Evolutionary conservation across 257 asterid genomes (phyloP), one percentile per base, ranked within the genome.

Genomic region (Lycium ferocissimum): DNA sequence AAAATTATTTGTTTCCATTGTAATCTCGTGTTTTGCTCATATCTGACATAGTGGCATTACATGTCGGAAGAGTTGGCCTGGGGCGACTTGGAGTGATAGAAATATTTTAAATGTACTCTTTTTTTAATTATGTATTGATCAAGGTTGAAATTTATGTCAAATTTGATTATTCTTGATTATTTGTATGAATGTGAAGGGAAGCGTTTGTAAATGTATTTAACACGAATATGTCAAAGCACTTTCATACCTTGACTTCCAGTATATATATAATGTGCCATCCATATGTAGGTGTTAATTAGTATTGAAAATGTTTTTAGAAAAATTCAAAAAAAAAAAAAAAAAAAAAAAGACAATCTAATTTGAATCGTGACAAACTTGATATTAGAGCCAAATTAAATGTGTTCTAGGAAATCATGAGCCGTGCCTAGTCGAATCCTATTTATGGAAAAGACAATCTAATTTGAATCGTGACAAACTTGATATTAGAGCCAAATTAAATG

Each of bases 61-160:
- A 45, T 72, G 80, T 17, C 53, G 20, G 26, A 69, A 69, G 78
- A 69, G 78, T 18, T 70, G 53, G 79, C 33, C 51, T 70, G n/a
- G 13, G 51, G 10, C 38, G 53, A 38, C 26, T 70, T 70, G 26
- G 53, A 9, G 26, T 70, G 26, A 37, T 17, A 15, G 6, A 38
- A 71, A 10, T 6, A 7, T 0, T 15, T 70, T 70, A 1, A 14
- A 37, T 70, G 33, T 70, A 38, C 78, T n/a, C n/a, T n/a, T n/a
- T n/a, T n/a, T n/a, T n/a, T n/a, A n/a, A n/a, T 38, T 67, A 14
- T 67, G n/a, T 67, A 67, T 14, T 66, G 22, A 67, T 35, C 49
- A 67, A 67, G 22, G 79, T 40, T 40, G 56, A 71, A 40, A 38
- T 38, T 17, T 38, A 38, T 40, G 4, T 71, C 56, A 40, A 71